Evolutionary conservation across 768 basidiomycete genomes (phyloP), one percentile per base, ranked within the genome.

Genomic region (Aureoboletus auriporus): DNA sequence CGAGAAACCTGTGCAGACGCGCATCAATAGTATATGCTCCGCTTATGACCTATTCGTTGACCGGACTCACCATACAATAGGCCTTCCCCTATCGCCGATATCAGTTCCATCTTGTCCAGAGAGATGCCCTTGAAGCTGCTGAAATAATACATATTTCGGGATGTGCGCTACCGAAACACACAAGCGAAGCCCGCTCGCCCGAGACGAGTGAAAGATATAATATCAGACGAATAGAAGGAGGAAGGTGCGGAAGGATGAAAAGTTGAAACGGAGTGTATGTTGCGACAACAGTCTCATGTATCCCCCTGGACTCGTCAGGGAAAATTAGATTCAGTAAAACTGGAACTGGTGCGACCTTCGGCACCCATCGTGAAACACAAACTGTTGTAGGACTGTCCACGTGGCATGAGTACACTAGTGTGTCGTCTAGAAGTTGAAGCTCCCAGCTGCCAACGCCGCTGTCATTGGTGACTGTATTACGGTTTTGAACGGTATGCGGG

Each of bases 1-100:
- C 4, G 68, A 71, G 50, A 70, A 68, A 0, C 69, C 69, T 71
- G 28, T 17, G 17, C 1, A 1, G 3, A 5, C 27, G 10, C 10
- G 13, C 17, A 36, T 51, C 28, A 50, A 29, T 9, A 20, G 0
- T 37, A n/a, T 30, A 14, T 35, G 20, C 20, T 45, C 17, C 11
- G 8, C 4, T 20, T 28, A 4, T 29, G 0, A 23, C 16, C 10
- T 14, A 37, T 26, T 8, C 17, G 17, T 28, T 6, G 11, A 30
- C 4, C 10, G 8, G 5, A 30, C 38, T 39, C 44, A 55, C 60
- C 61, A 39, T 63, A 62, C 11, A 62, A 37, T 1, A 63, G 9
- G 2, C 26, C 50, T 31, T 62, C 60, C 39, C 54, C 28, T 9
- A 63, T 10, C 9, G 46, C 8, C 0, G 61, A 44, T 33, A 62